These are phyloP conservation scores for Zoysia pacifica DNA, from an alignment of 176 grass and related monocot species.

Conservation along the genomic window DNA sequence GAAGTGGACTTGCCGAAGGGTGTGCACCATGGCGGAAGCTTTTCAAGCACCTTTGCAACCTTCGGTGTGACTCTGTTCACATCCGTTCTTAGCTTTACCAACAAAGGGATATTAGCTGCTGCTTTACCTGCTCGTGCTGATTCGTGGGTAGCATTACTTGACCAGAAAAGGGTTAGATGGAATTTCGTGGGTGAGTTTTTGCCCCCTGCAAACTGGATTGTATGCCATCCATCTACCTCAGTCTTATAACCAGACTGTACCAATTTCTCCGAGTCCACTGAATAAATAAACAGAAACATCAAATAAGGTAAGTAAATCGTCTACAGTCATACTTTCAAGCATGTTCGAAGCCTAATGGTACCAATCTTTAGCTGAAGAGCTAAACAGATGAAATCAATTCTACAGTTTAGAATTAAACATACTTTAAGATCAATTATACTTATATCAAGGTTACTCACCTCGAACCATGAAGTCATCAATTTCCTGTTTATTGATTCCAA, in stretches of 20 bases:
- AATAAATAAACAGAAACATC: conserved; percentile 19
- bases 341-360: neutral
- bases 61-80: conserved; percentile 63
- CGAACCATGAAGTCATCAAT: conserved; percentile 75
- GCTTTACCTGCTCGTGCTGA: conserved; percentile 9
- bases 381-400: neutral
- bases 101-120: conserved; percentile 33
- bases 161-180: conserved; percentile 71
- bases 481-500: conserved; percentile 82
- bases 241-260: conserved; percentile 59
- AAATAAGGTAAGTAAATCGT: conserved; percentile 16
- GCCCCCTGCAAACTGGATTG: conserved; percentile 88
- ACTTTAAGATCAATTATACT: neutral
- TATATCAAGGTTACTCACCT: conserved; percentile 48
- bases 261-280: conserved; percentile 66
- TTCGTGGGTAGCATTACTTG: conserved; percentile 26
- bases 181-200: conserved; percentile 84
- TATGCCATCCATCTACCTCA: conserved; percentile 73
- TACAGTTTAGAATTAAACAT: neutral
- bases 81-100: conserved; percentile 82
- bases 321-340: neutral
- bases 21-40: conserved; percentile 80
- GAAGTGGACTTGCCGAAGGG: conserved; percentile 83
- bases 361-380: neutral
- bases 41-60: conserved; percentile 59